Base-by-base conservation (phyloP, 1,139 yeast genomes). In the Scheffersomyces quercinus region DNA sequence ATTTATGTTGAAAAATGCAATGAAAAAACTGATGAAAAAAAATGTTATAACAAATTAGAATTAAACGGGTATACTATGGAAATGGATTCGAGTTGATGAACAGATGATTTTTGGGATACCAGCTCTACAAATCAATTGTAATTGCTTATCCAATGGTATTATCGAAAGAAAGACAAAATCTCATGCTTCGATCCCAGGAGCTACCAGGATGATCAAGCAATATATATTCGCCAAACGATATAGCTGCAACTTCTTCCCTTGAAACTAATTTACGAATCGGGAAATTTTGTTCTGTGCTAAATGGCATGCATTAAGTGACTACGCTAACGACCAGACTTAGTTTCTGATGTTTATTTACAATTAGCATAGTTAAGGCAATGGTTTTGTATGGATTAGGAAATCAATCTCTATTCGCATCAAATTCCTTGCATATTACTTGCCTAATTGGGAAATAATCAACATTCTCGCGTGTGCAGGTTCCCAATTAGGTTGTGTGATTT, bases 41-140 rank as follows among this genome's bases (percentile, higher is more conserved):
- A 11, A n/a, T 6, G 26, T 14, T 34, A 36, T 37, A 33, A n/a
- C 16, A 31, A 16, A 34, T 20, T 34, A 34, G 12, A 11, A 31
- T 24, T n/a, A 26, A 20, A 28, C 11, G 39, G 43, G 46, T 33
- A 43, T 43, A 37, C 34, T 28, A 3, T 20, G 26, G 26, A 16
- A 16, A 5, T 4, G 20, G 4, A 20, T 20, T 6, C 26, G 26
- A 20, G 26, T 8, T 20, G 8, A 3, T 20, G 26, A 20, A 20
- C 28, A 33, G 11, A 15, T 33, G 33, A 24, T 35, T 14, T n/a
- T 30, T 33, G 26, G 26, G 26, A 20, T 6, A 20, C 7, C 7
- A 20, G 26, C 26, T 20, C 26, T 20, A 20, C 26, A 20, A 20
- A 20, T 20, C 26, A 20, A 20, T 20, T 20, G 26, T 20, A 20